Base-by-base conservation (phyloP, 2,329 filamentous ascomycete species). In the Blastomyces silverae region DNA sequence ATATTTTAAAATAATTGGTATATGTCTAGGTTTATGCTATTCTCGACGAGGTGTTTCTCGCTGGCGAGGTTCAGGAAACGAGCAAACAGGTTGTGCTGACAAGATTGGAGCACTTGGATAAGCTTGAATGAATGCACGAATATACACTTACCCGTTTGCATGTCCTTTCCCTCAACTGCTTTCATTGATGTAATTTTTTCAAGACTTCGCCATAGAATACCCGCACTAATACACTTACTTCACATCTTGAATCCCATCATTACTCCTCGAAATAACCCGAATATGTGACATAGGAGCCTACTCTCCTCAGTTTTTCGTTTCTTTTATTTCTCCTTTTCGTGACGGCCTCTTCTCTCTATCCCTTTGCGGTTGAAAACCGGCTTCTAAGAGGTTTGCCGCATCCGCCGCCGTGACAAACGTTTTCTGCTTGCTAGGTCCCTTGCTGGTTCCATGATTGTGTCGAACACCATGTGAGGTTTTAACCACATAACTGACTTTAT, bases 21-120 rank as follows among this genome's bases (percentile, higher is more conserved):
- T 61, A 44, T n/a, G 28, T 66, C 61, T 70, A 89, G 86, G 93
- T 99, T 69, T 99, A 99, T 79, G 94, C 94, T 60, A 99, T 99
- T 68, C 86, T 99, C 37, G 94, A 99, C 75, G 94, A 99, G 81
- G 94, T 99, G 25, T 99, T 99, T 77, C 80, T 99, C 67, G 94
- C 94, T 0, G 94, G 94, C 22, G 94, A 99, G 83, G 96, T 99
- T 67, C 92, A 99, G 79, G 94, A 99, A 84, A 97, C 93, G 67
- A 96, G 91, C 76, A 99, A 97, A 79, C 93, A 97, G 79, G 94
- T 97, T 42, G 94, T 99, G 22, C 80, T 99, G 73, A 97, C 94
- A 63, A 81, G 94, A 71, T 76, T 99, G 77, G 94, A 97, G 75
- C 94, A 99, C 81, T 77, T 99, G 76, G 94, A 99, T 75, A 97